These are phyloP conservation scores for Flaveria floridana DNA, from an alignment of 140 eudicot genomes.

Conservation along the genomic window DNA sequence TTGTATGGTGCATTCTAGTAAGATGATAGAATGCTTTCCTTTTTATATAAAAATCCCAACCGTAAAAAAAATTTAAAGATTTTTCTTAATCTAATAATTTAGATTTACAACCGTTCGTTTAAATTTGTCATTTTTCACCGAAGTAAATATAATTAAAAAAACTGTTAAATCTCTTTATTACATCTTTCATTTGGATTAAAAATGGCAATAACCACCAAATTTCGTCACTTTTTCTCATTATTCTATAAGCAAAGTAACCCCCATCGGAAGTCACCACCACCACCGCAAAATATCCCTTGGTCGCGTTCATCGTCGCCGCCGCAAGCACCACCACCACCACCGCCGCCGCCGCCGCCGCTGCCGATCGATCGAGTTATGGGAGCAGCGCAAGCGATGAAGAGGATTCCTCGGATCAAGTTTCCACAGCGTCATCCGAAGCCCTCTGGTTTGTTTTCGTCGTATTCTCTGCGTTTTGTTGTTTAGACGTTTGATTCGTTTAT, in stretches of 20 bases:
- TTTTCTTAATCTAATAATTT: too few species aligned
- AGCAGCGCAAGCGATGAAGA: constrained; percentile 62
- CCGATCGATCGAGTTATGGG: constrained; percentile 40
- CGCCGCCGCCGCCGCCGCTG: not conserved
- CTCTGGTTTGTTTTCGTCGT: constrained; percentile 33
- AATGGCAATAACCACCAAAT: constrained; percentile 30
- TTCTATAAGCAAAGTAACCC: constrained; percentile 30
- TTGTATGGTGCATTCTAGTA: too few species aligned
- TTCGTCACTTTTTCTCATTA: constrained; percentile 29
- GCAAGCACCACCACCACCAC: not conserved
- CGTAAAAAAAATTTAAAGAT: too few species aligned
- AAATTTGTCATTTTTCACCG: too few species aligned
- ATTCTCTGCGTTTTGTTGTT: not conserved
- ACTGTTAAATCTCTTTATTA: not conserved
- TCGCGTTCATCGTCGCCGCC: constrained; percentile 27
- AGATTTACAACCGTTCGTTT: too few species aligned
- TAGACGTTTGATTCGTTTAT: not conserved
- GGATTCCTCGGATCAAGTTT: constrained; percentile 84
- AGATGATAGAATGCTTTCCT: too few species aligned
- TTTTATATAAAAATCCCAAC: too few species aligned
- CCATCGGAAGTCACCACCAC: constrained; percentile 26
- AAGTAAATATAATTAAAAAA: not conserved
- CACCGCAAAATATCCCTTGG: constrained; percentile 18
- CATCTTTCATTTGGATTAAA: constrained; percentile 5
- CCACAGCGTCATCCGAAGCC: constrained; percentile 68